These are phyloP conservation scores for Volutella citrinella DNA, from an alignment of 2,329 filamentous ascomycete genomes.

Conservation along the genomic window DNA sequence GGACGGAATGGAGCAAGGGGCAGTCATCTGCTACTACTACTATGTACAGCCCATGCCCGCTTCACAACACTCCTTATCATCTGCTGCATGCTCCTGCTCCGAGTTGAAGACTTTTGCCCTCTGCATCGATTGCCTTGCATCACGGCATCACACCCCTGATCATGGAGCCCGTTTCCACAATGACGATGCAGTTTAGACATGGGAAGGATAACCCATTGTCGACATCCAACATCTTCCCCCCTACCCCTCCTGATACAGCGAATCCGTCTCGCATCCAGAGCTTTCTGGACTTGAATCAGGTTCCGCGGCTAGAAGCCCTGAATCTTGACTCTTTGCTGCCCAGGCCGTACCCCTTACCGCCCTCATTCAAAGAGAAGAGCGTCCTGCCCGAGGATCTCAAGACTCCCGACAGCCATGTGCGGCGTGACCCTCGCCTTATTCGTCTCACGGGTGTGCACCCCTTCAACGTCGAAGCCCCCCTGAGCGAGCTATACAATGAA, in stretches of 20 bases:
- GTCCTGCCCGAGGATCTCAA: conserved; percentile 74
- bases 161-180: conserved; percentile 20
- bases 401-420: conserved; percentile 80
- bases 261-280: conserved; percentile 35
- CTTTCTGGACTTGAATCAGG: conserved; percentile 20
- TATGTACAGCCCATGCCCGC: conserved; percentile 4
- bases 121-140: no score
- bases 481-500: conserved; percentile 72
- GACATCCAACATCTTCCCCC: conserved; percentile 34
- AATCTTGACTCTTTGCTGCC: conserved; percentile 4
- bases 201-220: no score
- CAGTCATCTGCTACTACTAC: no score
- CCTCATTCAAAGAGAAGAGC: conserved; percentile 55
- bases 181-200: conserved; percentile 7
- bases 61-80: no score
- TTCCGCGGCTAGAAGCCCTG: conserved; percentile 15
- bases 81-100: no score
- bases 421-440: conserved; percentile 77
- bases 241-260: conserved; percentile 38
- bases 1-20: no score
- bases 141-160: background rate
- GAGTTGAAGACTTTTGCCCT: no score
- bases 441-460: conserved; percentile 85
- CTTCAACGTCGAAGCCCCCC: conserved; percentile 84
- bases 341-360: conserved; percentile 63